Evolutionary conservation across 176 grass and related monocot genomes (phyloP).

Genomic region (Oryza punctata): DNA sequence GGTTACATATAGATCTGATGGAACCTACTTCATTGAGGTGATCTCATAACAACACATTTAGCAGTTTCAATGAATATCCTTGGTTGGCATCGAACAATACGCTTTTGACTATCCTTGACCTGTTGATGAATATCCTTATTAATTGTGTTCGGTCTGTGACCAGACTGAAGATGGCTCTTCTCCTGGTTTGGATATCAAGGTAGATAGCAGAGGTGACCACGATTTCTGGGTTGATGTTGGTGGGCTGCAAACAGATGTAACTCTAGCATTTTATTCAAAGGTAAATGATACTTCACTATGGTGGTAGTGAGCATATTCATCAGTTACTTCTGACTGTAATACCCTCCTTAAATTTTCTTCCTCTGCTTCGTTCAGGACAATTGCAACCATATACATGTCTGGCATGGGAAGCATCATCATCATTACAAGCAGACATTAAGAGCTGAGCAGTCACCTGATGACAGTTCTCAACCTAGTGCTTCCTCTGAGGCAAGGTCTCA

Average conservation of each 20-base stretch:
- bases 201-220: conserved; percentile 52
- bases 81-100: conserved; percentile 21
- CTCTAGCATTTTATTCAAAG: conserved; percentile 82
- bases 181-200: conserved; percentile 71
- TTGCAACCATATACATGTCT: conserved; percentile 79
- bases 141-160: conserved; percentile 31
- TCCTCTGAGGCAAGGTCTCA: conserved; percentile 59
- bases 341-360: conserved; percentile 1
- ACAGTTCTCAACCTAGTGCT: conserved; percentile 52
- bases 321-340: conserved; percentile 3
- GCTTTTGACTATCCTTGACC: conserved; percentile 2
- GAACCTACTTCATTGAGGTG: conserved; percentile 85
- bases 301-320: neutral
- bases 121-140: conserved; percentile 13
- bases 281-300: conserved; percentile 38
- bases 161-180: conserved; percentile 75
- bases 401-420: conserved; percentile 87
- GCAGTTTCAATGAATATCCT: neutral
- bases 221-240: conserved; percentile 76
- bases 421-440: conserved; percentile 73
- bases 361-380: conserved; percentile 51
- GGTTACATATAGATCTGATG: conserved; percentile 75
- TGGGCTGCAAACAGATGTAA: conserved; percentile 76
- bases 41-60: neutral
- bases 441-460: conserved; percentile 51